Percentiles rank a stretch among this genome's conserved stretches.
phyloP scores from a whole-genome alignment of 2,329 filamentous ascomycete species.

The Fusarium tupiense region DNA sequence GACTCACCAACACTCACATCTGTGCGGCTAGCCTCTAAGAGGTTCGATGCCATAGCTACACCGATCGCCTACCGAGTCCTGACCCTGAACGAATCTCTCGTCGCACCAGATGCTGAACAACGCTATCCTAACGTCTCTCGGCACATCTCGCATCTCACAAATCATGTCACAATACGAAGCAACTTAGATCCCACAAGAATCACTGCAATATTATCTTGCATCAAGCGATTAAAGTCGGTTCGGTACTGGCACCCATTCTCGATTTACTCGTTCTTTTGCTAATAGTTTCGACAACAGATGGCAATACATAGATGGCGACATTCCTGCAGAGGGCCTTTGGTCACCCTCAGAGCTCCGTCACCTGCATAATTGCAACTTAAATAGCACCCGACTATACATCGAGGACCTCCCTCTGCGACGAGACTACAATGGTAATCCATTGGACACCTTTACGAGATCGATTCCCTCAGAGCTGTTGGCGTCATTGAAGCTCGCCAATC shows the following conservation, averaged over 20 bases:
- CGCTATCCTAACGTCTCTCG: conserved; percentile 47
- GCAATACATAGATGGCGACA: conserved; percentile 49
- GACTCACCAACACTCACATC: conserved; percentile 48
- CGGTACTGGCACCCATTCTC: conserved; percentile 45
- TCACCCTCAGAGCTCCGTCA: conserved; percentile 53
- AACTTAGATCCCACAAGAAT: conserved; percentile 52
- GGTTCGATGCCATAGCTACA: conserved; percentile 54
- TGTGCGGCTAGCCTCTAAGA: conserved; percentile 51
- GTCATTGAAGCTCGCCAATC: conserved; percentile 53
- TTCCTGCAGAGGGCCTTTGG: conserved; percentile 44
- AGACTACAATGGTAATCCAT: conserved; percentile 48
- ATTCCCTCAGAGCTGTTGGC: conserved; percentile 52
- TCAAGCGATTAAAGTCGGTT: conserved; percentile 51
- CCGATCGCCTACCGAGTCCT: conserved; percentile 55
- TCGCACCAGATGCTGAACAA: conserved; percentile 47
- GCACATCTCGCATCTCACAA: conserved; percentile 52
- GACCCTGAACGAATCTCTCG: conserved; percentile 50
- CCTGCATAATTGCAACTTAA: conserved; percentile 42
- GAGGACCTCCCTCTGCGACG: conserved; percentile 54
- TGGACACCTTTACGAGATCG: conserved; percentile 50
- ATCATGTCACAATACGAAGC: conserved; percentile 53
- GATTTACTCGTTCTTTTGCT: conserved; percentile 1
- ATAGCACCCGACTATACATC: conserved; percentile 50
- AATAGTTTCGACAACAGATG: conserved; percentile 46
- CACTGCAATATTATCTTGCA: conserved; percentile 48